A percentile compares a stretch with the other conserved stretches of the same genome.
Evolutionary conservation across 805 yeast species (phyloP).

Genomic region (Candida parachauliodes): DNA sequence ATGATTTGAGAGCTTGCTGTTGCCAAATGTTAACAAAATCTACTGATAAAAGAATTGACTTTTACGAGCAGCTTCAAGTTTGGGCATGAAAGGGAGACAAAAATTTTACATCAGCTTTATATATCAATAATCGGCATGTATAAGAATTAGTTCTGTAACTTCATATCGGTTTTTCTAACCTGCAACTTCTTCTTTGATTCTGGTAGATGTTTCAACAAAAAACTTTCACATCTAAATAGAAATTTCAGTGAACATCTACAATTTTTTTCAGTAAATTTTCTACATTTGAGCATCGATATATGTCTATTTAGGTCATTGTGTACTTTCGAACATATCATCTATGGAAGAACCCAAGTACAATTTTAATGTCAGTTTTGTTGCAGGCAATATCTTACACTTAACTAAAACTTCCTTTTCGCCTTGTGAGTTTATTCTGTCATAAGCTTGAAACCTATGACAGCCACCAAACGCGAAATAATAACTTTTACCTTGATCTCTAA

Average conservation of each 20-base stretch:
- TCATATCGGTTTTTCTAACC: no score
- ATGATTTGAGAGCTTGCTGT: conserved; percentile 48
- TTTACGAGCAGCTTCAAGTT: conserved; percentile 69
- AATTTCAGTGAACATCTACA: no score
- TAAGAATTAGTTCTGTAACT: no score
- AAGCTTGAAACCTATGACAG: conserved; percentile 86
- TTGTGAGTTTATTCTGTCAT: conserved; percentile 51
- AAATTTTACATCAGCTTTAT: no score
- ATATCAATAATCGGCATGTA: no score
- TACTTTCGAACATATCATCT: conserved; percentile 41
- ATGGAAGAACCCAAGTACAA: conserved; percentile 71
- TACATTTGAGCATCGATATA: no score
- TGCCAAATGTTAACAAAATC: conserved; percentile 35
- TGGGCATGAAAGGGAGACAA: conserved; percentile 53
- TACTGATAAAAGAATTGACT: conserved; percentile 52
- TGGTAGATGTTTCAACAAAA: no score
- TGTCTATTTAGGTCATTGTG: no score
- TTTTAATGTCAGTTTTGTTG: conserved; percentile 63
- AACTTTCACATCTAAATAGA: no score
- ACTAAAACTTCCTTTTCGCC: conserved; percentile 42
- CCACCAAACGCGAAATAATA: conserved; percentile 87
- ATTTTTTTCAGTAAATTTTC: no score
- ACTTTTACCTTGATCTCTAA: conserved; percentile 57
- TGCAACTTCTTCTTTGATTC: no score
- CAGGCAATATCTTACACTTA: conserved; percentile 69